Evolutionary conservation across 139 green algal genomes (phyloP), one percentile per base, ranked within the genome.

Genomic region (Coccomyxa sp.): DNA sequence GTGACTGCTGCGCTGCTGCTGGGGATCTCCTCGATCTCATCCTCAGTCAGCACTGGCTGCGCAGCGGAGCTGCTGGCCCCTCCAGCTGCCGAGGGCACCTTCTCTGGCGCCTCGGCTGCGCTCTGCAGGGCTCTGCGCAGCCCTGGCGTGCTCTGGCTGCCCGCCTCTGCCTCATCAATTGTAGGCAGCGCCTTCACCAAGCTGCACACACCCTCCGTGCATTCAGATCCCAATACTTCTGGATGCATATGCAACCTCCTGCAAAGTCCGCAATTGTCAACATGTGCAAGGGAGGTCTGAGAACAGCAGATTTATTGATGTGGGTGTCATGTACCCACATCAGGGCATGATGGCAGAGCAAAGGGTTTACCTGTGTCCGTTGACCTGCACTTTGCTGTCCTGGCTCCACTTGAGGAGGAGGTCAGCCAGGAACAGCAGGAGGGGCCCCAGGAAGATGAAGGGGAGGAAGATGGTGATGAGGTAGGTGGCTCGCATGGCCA

Each of bases 401-500:
- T 54, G 70, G 38, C 24, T 7, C 24, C 71, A 68, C n/a, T 58
- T 18, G 54, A 70, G 74, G 74, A 85, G 41, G 9, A 55, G 69
- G 0, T 77, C 14, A 0, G 87, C 75, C 39, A 93, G 73, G 64
- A 94, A 82, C 76, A 94, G 72, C 75, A 94, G 75, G 14, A 78
- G 40, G 5, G 82, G 39, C 14, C 87, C 92, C 10, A 93, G 68
- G 18, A 88, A 81, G 27, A 93, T 38, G 78, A 95, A 93, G 33
- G 92, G 92, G 8, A 80, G 36, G 74, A 95, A 95, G 0, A 92
- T 74, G 12, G 82, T 37, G 39, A 91, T 1, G 10, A 95, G 85
- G 50, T 90, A 86, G 10, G 80, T 50, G 0, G 82, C 89, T 0
- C 92, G 84, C 4, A 79, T 5, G 0, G 73, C 74, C 55, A 94